Percentiles rank a stretch among this genome's conserved stretches.
These are phyloP conservation scores for Mycocentrospora acerina DNA, from an alignment of 2,329 filamentous ascomycete species.

Conservation along the genomic window DNA sequence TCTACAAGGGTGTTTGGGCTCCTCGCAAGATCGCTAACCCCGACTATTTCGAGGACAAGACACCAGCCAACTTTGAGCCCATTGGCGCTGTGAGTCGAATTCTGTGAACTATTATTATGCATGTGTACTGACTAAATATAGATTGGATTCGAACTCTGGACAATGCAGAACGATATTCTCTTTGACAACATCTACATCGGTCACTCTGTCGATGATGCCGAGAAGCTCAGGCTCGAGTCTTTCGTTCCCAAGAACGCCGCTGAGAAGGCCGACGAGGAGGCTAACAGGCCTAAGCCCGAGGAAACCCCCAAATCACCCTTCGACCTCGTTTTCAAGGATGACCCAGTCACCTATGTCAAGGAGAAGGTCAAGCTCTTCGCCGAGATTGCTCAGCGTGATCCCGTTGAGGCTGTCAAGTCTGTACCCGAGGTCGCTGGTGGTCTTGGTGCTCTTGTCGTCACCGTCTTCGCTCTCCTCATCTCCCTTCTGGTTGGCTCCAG, in stretches of 20 bases:
- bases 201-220: constrained; percentile 90
- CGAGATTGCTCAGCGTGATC: constrained; percentile 78
- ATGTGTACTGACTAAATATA: constrained; percentile 35
- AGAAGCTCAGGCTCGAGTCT: constrained; percentile 83
- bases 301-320: constrained; percentile 67
- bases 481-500: constrained; percentile 67
- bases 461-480: constrained; percentile 68
- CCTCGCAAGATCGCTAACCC: constrained; percentile 98
- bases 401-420: constrained; percentile 80
- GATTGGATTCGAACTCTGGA: constrained; percentile 99
- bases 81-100: constrained; percentile 82
- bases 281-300: constrained; percentile 72
- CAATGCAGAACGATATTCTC: constrained; percentile 98
- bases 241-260: constrained; percentile 84
- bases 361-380: constrained; percentile 94
- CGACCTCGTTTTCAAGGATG: constrained; percentile 85
- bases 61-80: constrained; percentile 92
- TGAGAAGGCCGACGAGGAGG: constrained; percentile 79
- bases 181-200: constrained; percentile 99
- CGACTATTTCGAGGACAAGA: constrained; percentile 95
- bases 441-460: constrained; percentile 69
- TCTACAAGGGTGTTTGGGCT: constrained; percentile 94
- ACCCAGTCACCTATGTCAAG: constrained; percentile 82
- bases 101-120: background rate
- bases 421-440: constrained; percentile 89